Base-by-base conservation (phyloP, 2,329 filamentous ascomycete species). In the Aspergillus brasiliensis region DNA sequence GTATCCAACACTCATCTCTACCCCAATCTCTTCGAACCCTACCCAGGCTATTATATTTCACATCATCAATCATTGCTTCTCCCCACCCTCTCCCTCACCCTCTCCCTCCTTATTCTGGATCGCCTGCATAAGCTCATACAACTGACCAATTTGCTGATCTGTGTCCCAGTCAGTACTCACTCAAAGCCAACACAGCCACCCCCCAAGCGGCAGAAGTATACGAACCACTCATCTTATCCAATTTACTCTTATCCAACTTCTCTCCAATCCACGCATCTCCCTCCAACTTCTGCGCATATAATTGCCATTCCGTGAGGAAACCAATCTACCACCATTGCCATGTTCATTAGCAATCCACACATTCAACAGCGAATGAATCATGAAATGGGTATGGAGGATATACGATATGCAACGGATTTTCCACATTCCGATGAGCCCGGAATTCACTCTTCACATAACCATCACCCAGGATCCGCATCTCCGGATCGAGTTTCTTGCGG, bases 371-470 rank as follows among this genome's bases (percentile, higher is more conserved):
- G 25, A 23, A 1, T 5, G 8, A 13, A 42, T 19, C n/a, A 25
- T 4, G 38, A 17, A n/a, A n/a, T n/a, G 13, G 3, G 47, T 17
- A 11, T 10, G 8, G 0, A 28, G n/a, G 34, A 75, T 86, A 63
- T 82, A 96, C 92, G 77, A 99, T 86, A 73, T 98, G 94, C 25
- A 91, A 86, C 0, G 95, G 93, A 71, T 98, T 98, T 61, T 98
- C 94, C 51, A 96, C 86, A 34, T 87, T 83, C 61, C 84, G 85
- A 72, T 98, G 95, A 0, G 90, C 89, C 61, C 91, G 85, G 69
- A 98, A 99, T 79, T 99, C 95, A 48, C 87, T 86, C 79, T 96
- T 97, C 75, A 98, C 83, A 77, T 98, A 99, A 75, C 92, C 87
- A 72, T 99, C 95, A 4, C 95, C 95, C 7, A 99, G 80, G 4